A percentile compares a stretch with the other conserved stretches of the same genome.
phyloP scores from a whole-genome alignment of 2,329 filamentous ascomycete species.

The Aspergillus sp. region DNA sequence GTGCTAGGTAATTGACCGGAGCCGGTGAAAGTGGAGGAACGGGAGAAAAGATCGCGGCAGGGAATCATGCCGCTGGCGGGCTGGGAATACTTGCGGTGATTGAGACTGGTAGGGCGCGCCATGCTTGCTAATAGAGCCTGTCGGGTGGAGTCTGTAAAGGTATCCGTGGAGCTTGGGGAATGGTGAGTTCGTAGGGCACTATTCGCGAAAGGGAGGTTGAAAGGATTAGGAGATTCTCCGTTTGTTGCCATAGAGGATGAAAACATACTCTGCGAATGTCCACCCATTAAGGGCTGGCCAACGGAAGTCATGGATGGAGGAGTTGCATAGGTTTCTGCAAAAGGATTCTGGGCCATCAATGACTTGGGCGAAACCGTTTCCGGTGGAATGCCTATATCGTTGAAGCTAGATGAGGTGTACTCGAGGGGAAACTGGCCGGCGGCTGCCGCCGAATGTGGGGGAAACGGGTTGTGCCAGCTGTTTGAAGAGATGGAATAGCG shows the following conservation, averaged over 20 bases:
- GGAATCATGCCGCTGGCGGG: slow-evolving; percentile 55
- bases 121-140: slow-evolving; percentile 64
- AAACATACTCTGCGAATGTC: slow-evolving; percentile 57
- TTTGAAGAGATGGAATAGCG: slow-evolving; percentile 58
- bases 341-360: slow-evolving; percentile 67
- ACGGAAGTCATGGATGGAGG: slow-evolving; percentile 74
- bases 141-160: slow-evolving; percentile 66
- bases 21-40: slow-evolving; percentile 39
- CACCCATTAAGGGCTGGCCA: slow-evolving; percentile 70
- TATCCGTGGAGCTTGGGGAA: slow-evolving; percentile 63
- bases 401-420: slow-evolving; percentile 71
- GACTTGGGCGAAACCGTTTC: slow-evolving; percentile 78
- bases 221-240: slow-evolving; percentile 50
- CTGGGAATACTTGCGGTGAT: slow-evolving; percentile 61
- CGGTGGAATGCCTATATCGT: slow-evolving; percentile 69
- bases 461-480: slow-evolving; percentile 69
- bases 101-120: slow-evolving; percentile 59
- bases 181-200: slow-evolving; percentile 64
- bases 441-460: slow-evolving; percentile 67
- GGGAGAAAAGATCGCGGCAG: slow-evolving; percentile 39
- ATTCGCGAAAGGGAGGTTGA: slow-evolving; percentile 54
- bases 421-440: slow-evolving; percentile 73
- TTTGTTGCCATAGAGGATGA: slow-evolving; percentile 47
- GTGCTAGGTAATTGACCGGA: slow-evolving; percentile 71
- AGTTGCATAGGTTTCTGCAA: slow-evolving; percentile 72